phyloP scores from a whole-genome alignment of 2,329 filamentous ascomycete genomes.

The Rhexocercosporidium sp. region DNA sequence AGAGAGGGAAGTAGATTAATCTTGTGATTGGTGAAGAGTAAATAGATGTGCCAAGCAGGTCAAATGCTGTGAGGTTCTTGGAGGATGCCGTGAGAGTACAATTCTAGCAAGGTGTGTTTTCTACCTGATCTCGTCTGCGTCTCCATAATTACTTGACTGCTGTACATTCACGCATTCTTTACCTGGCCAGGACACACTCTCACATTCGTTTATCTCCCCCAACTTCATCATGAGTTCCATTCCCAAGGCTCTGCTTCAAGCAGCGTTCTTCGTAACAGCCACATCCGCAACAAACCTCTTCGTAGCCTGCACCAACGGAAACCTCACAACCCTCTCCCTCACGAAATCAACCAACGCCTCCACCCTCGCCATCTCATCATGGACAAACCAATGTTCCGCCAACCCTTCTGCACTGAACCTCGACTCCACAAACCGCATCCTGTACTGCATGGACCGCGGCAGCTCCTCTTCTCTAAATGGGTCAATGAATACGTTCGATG shows the following conservation, averaged over 20 bases:
- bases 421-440: conserved; percentile 18
- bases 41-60: background rate
- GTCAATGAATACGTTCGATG: conserved; percentile 23
- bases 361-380: conserved; percentile 14
- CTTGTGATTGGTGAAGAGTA: background rate
- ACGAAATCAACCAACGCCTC: conserved; percentile 6
- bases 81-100: background rate
- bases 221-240: background rate
- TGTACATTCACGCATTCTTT: background rate
- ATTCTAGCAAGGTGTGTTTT: background rate
- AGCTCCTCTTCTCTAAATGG: conserved; percentile 13
- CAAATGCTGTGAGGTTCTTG: background rate
- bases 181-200: background rate
- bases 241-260: background rate
- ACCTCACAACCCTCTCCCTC: conserved; percentile 24
- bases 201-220: background rate
- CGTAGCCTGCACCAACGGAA: conserved; percentile 8
- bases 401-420: conserved; percentile 24
- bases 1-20: too few relatives aligned
- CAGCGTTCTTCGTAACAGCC: background rate
- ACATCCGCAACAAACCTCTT: conserved; percentile 7
- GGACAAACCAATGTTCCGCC: conserved; percentile 6
- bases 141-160: background rate
- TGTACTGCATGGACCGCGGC: conserved; percentile 29
- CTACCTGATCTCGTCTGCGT: background rate